phyloP scores from a whole-genome alignment of 2,329 filamentous ascomycete genomes.

The Fusarium goolgardi region DNA sequence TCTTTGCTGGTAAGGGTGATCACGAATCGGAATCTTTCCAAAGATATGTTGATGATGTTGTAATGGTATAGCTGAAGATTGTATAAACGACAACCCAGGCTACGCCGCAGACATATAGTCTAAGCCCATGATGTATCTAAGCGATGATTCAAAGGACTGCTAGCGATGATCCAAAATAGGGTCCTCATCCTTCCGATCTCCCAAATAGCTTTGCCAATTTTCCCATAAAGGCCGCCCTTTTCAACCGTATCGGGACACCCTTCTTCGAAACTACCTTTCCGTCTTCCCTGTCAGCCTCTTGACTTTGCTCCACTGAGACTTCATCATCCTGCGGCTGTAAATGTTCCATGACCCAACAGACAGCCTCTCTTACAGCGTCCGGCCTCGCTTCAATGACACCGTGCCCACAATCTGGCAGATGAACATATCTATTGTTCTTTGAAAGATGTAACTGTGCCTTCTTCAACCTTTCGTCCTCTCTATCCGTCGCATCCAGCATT shows the following conservation, averaged over 20 bases:
- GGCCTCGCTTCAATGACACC: slow-evolving; percentile 30
- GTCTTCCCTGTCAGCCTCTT: fast-evolving
- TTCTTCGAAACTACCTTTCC: fast-evolving
- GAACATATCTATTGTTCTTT: slow-evolving; percentile 29
- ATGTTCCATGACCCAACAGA: slow-evolving; percentile 36
- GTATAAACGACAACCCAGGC: neutral
- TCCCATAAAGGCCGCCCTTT: neutral
- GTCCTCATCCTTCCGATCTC: neutral
- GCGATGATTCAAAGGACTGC: neutral
- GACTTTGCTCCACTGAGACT: fast-evolving
- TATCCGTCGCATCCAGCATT: slow-evolving; percentile 27
- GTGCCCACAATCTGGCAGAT: slow-evolving; percentile 39
- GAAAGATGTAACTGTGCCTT: slow-evolving; percentile 36
- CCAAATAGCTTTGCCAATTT: neutral
- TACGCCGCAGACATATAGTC: neutral
- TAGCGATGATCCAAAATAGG: no score
- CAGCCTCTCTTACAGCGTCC: slow-evolving; percentile 27
- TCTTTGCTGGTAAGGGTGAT: slow-evolving; percentile 55
- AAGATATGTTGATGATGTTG: neutral
- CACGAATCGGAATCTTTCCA: slow-evolving; percentile 21
- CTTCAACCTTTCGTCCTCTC: slow-evolving; percentile 40
- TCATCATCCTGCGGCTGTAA: fast-evolving
- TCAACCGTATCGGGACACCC: neutral
- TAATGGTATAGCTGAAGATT: neutral
- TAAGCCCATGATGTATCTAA: neutral